Evolutionary conservation across 2,329 filamentous ascomycete genomes (phyloP), one percentile per base, ranked within the genome.

Genomic region (Ilyonectria destructans): DNA sequence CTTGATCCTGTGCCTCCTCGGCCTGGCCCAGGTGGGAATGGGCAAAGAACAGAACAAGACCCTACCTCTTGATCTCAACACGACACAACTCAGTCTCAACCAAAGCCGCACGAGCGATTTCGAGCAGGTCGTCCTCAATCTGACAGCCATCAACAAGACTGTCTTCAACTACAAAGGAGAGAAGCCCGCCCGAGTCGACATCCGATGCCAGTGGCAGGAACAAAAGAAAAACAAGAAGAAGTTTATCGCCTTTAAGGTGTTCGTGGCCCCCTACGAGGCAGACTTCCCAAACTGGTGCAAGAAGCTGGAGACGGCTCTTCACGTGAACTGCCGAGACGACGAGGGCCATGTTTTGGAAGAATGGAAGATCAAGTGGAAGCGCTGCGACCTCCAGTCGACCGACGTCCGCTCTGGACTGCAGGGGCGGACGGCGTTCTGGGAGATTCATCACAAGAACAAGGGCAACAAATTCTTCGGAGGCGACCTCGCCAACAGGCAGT

Each of bases 331-430:
- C 33, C 37, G 29, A 33, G 26, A 60, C 9, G 8, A 37, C 19
- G 23, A 40, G 17, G 19, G 46, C 23, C 13, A 54, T 6, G 8
- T 40, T 2, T 7, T 65, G 7, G 15, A 37, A 6, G 13, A 19
- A 6, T 13, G n/a, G 8, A 19, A 55, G 9, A n/a, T 59, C 9
- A 35, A 12, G 4, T 54, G 49, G 19, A 48, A 6, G 21, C 58
- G 59, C 17, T 67, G 65, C 59, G 64, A 67, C 46, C 15, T 63
- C 26, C 35, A 63, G 29, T 57, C 59, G 21, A 13, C 37, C 3
- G 65, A 67, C 48, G 55, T 63, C 43, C 43, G 62, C 26, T 37
- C 15, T 10, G 48, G 29, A 3, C 21, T 15, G 8, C 19, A 15
- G 26, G 65, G 65, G 19, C 35, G 45, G 26, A 57, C 59, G 29